Base-by-base conservation (phyloP, 129 eudicot species). In the Solidago caesia region DNA sequence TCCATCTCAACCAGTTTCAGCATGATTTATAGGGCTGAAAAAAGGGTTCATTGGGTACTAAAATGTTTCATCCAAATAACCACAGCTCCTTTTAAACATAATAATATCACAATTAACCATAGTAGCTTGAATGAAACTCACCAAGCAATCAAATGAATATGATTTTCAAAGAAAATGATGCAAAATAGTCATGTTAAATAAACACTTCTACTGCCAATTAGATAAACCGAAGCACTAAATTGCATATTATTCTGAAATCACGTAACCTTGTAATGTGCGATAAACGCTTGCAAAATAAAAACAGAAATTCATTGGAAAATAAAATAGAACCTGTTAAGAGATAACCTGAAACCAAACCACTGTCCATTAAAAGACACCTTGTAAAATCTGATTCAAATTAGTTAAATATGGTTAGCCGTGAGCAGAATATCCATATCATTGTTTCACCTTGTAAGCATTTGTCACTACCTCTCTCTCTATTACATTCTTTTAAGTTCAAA, bases 321-420 rank as follows among this genome's bases (percentile, higher is more conserved):
- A 41, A 69, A 77, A 78, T 64, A 81, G 58, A 73, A 90, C 92
- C 96, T 88, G 91, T 78, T 85, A 29, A 83, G 85, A 83, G 92
- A 96, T 88, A 93, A 93, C 98, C 96, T 93, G 98, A 93, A 93
- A 93, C 98, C 96, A 90, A 65, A 93, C 83, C 85, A 90, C 83
- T 5, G 92, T 93, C 83, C 68, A 63, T 93, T 93, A 75, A 83
- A 85, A 26, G 83, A 92, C 74, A 90, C 96, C 83, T 90, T 90
- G 85, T 93, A 93, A 76, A 79, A 93, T 85, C 98, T 93, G 86
- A 82, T 78, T 73, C 82, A 85, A 68, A 49, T 62, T 33, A 57
- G 39, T 65, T 65, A 51, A 10, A 79, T 15, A 65, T 4, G 8
- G 64, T 79, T 79, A 79, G 79, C 62, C 57, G 8, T 43, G 27